A percentile compares a stretch with the other conserved stretches of the same genome.
These are phyloP conservation scores for Monilinia laxa DNA, from an alignment of 2,329 filamentous ascomycete genomes.

Conservation along the genomic window DNA sequence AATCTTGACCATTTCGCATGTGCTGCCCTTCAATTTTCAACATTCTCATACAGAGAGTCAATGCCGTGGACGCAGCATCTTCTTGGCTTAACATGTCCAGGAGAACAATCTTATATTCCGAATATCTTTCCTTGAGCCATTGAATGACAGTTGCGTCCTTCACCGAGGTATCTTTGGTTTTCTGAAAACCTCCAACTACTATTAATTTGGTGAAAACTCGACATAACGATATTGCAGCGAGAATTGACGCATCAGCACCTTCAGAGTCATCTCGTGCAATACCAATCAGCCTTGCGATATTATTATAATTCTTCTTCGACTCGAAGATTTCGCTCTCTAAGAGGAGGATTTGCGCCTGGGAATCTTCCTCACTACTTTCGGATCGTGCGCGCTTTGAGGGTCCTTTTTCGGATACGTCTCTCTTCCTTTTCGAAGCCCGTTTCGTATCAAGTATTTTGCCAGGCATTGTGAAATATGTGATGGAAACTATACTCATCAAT, in stretches of 20 bases:
- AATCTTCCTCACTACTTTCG: conserved; percentile 50
- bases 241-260: conserved; percentile 56
- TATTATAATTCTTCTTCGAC: conserved; percentile 89
- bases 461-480: conserved; percentile 34
- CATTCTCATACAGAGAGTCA: conserved; percentile 80
- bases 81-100: conserved; percentile 59
- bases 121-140: conserved; percentile 76
- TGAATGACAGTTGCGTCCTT: conserved; percentile 71
- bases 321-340: conserved; percentile 81
- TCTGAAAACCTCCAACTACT: conserved; percentile 67
- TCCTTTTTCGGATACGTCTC: conserved; percentile 50
- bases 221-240: conserved; percentile 79
- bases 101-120: conserved; percentile 67
- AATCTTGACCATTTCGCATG: conserved; percentile 59
- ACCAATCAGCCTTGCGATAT: conserved; percentile 72
- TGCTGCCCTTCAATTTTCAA: conserved; percentile 75
- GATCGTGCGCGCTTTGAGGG: conserved; percentile 47
- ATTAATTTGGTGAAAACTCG: conserved; percentile 82
- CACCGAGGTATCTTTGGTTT: conserved; percentile 64
- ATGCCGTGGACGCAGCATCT: conserved; percentile 65
- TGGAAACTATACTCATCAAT: not conserved
- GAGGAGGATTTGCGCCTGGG: conserved; percentile 65
- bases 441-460: conserved; percentile 25
- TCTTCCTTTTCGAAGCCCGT: conserved; percentile 47
- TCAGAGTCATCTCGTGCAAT: conserved; percentile 53